Base-by-base conservation (phyloP, 208 protist species). In the Leishmania tarentolae region DNA sequence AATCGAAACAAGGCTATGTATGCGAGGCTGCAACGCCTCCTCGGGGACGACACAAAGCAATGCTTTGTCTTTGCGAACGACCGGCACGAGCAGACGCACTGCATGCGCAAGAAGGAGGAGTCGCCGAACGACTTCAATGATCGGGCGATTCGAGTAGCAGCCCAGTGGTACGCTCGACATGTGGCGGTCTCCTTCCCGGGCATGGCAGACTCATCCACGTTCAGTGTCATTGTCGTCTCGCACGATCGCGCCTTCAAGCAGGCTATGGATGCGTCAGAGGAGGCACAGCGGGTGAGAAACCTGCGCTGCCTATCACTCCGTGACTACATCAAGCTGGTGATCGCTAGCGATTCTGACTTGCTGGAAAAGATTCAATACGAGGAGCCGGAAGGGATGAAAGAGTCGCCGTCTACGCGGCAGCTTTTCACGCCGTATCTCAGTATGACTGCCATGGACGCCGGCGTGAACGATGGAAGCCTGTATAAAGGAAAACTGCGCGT, bases 61-160 rank as follows among this genome's bases (percentile, higher is more conserved):
- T 97, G 93, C 88, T 97, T 95, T 83, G 94, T 96, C n/a, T 98
- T 99, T 78, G 90, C 91, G 5, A 98, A 99, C 82, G 96, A 99
- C 82, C 87, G 89, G 44, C 96, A 98, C 79, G 92, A 96, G 79
- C 94, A 98, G 81, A 98, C 96, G 28, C 92, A 93, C 87, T 93
- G 92, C 78, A 53, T 95, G 66, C 83, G 81, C 31, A 74, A 91
- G 31, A 78, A 84, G 50, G 89, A 90, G 46, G 97, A 99, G 82
- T 89, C 88, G 17, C 83, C 88, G 1, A 98, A 98, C 75, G 94
- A 98, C 81, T 95, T 88, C 86, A 98, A 98, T 81, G 96, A 99
- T 80, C 89, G 95, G 31, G 94, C 90, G 56, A 96, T 98, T 75
- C 88, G 94, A 56, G 92, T 93, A 2, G 89, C 96, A 0, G 87